Percentiles rank a stretch among this genome's conserved stretches.
phyloP scores from a whole-genome alignment of 768 basidiomycete genomes.

The Postia placenta region DNA sequence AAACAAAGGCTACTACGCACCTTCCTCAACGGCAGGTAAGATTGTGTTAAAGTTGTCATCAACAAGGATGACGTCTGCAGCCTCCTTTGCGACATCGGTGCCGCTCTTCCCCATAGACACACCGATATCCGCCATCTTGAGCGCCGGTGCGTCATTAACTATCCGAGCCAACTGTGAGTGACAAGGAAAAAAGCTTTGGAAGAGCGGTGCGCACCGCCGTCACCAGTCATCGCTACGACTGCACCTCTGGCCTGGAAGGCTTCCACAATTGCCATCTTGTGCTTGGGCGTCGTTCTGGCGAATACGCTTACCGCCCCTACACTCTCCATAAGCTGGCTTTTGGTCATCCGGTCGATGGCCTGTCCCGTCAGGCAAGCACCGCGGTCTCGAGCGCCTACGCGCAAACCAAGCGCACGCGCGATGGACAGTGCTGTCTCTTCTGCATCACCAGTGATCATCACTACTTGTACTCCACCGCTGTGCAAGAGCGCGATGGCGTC shows the following conservation, averaged over 20 bases:
- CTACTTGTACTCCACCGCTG: slow-evolving; percentile 85
- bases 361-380: slow-evolving; percentile 40
- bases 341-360: slow-evolving; percentile 76
- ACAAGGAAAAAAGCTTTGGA: background rate
- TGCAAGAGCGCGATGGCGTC: slow-evolving; percentile 81
- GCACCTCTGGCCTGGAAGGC: slow-evolving; percentile 87
- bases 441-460: slow-evolving; percentile 97
- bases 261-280: slow-evolving; percentile 96
- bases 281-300: slow-evolving; percentile 91
- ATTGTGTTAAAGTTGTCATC: slow-evolving; percentile 97
- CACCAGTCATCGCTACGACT: slow-evolving; percentile 96
- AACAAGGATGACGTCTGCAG: slow-evolving; percentile 93
- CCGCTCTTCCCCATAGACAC: slow-evolving; percentile 97
- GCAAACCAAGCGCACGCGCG: slow-evolving; percentile 78
- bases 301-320: slow-evolving; percentile 84
- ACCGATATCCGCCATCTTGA: slow-evolving; percentile 98
- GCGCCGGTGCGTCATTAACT: slow-evolving; percentile 95
- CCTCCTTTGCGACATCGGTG: slow-evolving; percentile 98
- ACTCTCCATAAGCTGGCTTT: slow-evolving; percentile 73
- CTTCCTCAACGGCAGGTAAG: slow-evolving; percentile 90
- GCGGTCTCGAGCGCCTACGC: slow-evolving; percentile 42
- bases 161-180: slow-evolving; percentile 4
- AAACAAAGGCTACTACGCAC: slow-evolving; percentile 28
- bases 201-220: slow-evolving; percentile 67
- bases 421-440: slow-evolving; percentile 88